Conservation (phyloP, 257 asterid genomes). For the Rhazya stricta region DNA sequence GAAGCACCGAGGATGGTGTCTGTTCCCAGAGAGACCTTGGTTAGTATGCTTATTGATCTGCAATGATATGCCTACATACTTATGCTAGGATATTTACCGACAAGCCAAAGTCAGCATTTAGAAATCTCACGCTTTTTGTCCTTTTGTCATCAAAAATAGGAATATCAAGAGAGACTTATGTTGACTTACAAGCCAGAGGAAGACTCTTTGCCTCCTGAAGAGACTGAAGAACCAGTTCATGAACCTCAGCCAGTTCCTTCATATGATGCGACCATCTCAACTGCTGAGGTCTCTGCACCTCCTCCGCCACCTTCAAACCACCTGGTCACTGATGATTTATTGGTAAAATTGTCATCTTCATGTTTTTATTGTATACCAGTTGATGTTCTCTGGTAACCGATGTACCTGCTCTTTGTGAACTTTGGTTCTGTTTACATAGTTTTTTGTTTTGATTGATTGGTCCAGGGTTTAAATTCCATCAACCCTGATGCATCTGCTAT, state of each 20-base stretch:
- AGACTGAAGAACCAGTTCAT: conserved; percentile 33
- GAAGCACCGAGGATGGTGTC: conserved; percentile 54
- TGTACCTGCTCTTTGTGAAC: conserved; percentile 11
- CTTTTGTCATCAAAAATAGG: conserved; percentile 38
- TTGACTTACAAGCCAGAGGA: conserved; percentile 92
- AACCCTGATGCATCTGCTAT: conserved; percentile 57
- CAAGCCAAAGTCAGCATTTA: not conserved
- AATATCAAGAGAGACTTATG: conserved; percentile 91
- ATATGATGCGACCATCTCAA: conserved; percentile 41
- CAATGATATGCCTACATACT: not conserved
- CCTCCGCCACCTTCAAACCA: conserved; percentile 45
- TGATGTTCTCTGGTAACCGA: conserved; percentile 3
- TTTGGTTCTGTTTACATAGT: conserved; percentile 8
- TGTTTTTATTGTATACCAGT: conserved; percentile 4
- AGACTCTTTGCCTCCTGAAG: conserved; percentile 58
- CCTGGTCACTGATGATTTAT: conserved; percentile 69
- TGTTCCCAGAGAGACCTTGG: conserved; percentile 44
- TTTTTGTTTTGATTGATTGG: conserved; percentile 11
- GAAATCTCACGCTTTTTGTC: not conserved
- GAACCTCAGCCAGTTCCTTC: conserved; percentile 48
- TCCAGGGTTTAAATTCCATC: conserved; percentile 71
- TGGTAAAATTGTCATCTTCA: conserved; percentile 41
- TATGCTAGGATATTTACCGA: not conserved
- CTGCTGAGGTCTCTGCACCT: conserved; percentile 36
- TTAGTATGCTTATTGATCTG: conserved; percentile 18